phyloP scores from a whole-genome alignment of 1,284 basidiomycete species.

The Sphaerobolus stellatus region DNA sequence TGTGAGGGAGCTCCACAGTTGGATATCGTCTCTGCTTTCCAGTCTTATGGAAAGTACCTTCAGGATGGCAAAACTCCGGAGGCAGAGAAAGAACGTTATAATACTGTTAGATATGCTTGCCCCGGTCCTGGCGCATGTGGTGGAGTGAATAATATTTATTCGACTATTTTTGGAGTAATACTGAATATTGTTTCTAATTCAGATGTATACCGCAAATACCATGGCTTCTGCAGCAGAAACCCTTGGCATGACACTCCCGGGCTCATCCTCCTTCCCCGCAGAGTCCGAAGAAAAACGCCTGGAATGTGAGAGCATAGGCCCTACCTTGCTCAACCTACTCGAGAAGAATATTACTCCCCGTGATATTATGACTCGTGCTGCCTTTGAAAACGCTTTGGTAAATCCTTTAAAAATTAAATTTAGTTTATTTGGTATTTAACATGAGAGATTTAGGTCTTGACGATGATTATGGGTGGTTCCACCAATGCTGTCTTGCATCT shows the following conservation, averaged over 20 bases:
- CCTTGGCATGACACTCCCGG: slow-evolving; percentile 92
- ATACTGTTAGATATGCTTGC: slow-evolving; percentile 88
- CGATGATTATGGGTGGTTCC: slow-evolving; percentile 92
- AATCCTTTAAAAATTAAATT: slow-evolving; percentile 15
- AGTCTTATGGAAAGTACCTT: slow-evolving; percentile 90
- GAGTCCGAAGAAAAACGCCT: slow-evolving; percentile 83
- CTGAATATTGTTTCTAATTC: slow-evolving; percentile 9
- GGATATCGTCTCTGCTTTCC: slow-evolving; percentile 95
- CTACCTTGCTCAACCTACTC: slow-evolving; percentile 80
- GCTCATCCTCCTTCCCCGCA: slow-evolving; percentile 94
- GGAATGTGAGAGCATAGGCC: slow-evolving; percentile 82
- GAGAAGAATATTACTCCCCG: slow-evolving; percentile 91
- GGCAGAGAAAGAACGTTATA: slow-evolving; percentile 79
- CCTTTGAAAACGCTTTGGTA: slow-evolving; percentile 97
- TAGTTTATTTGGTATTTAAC: slow-evolving; percentile 16
- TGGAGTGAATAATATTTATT: slow-evolving; percentile 68
- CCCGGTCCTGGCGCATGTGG: slow-evolving; percentile 96
- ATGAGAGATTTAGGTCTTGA: slow-evolving; percentile 61
- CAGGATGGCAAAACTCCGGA: slow-evolving; percentile 82
- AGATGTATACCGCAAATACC: slow-evolving; percentile 97
- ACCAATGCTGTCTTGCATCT: slow-evolving; percentile 92
- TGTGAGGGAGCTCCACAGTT: slow-evolving; percentile 80
- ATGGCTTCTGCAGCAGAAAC: slow-evolving; percentile 93
- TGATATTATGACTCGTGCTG: slow-evolving; percentile 93
- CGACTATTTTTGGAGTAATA: slow-evolving; percentile 31